Percentiles rank a stretch among this genome's conserved stretches.
phyloP scores from a whole-genome alignment of 306 rosid genomes.

The Glycine latifolia region DNA sequence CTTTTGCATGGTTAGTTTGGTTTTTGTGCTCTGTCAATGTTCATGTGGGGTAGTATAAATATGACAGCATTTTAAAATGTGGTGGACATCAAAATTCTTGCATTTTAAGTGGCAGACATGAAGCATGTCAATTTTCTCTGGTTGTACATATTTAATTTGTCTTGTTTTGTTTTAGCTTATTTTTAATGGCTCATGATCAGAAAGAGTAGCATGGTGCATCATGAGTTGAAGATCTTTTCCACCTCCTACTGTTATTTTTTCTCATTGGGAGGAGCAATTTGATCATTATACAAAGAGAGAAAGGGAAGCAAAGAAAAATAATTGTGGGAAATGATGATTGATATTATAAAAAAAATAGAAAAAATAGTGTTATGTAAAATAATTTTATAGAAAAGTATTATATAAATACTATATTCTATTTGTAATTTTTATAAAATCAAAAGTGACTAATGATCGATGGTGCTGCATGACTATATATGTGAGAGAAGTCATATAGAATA shows the following conservation, averaged over 20 bases:
- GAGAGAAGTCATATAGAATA: background rate
- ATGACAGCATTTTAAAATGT: slow-evolving; percentile 44
- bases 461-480: too few relatives aligned
- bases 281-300: slow-evolving; percentile 8
- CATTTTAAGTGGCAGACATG: slow-evolving; percentile 71
- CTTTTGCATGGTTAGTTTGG: slow-evolving; percentile 43
- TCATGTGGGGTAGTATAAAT: slow-evolving; percentile 54
- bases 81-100: slow-evolving; percentile 58
- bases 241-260: background rate
- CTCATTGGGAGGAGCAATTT: slow-evolving; percentile 25
- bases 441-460: too few relatives aligned
- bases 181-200: slow-evolving; percentile 28
- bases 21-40: slow-evolving; percentile 55
- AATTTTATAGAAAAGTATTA: too few relatives aligned
- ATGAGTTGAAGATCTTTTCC: background rate
- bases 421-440: too few relatives aligned
- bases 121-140: slow-evolving; percentile 48
- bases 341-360: too few relatives aligned
- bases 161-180: slow-evolving; percentile 41
- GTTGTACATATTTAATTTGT: slow-evolving; percentile 35
- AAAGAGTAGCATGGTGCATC: background rate
- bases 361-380: too few relatives aligned
- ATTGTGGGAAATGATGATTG: too few relatives aligned
- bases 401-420: too few relatives aligned
- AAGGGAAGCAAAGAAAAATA: too few relatives aligned